These are phyloP conservation scores for Esteya vermicola DNA, from an alignment of 2,329 filamentous ascomycete genomes.

Conservation along the genomic window DNA sequence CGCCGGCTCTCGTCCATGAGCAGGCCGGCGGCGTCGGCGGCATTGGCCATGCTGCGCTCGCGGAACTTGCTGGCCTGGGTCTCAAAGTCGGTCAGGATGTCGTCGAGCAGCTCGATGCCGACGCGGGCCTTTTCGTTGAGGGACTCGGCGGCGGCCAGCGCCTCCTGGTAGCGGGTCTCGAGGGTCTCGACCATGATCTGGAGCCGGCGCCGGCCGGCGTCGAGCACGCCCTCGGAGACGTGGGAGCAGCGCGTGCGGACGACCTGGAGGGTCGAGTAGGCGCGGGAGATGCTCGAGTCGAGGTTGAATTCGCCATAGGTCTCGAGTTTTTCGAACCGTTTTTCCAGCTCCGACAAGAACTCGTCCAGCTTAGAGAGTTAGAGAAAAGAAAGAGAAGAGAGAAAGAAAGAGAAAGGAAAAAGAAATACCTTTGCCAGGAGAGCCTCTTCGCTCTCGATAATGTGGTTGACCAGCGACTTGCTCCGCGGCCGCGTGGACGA, in stretches of 20 bases:
- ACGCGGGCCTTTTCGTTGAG: slow-evolving; percentile 85
- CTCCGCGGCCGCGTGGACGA: slow-evolving; percentile 39
- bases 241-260: slow-evolving; percentile 81
- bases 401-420: no score
- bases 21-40: slow-evolving; percentile 51
- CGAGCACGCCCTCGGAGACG: slow-evolving; percentile 80
- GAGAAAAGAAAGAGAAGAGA: background rate
- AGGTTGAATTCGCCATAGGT: slow-evolving; percentile 71
- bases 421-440: slow-evolving; percentile 38
- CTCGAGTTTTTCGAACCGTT: slow-evolving; percentile 77
- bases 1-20: slow-evolving; percentile 67
- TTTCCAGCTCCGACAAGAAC: slow-evolving; percentile 75
- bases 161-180: slow-evolving; percentile 76
- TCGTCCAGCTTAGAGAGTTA: slow-evolving; percentile 71
- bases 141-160: slow-evolving; percentile 68
- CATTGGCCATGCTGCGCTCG: slow-evolving; percentile 56
- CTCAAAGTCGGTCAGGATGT: slow-evolving; percentile 76
- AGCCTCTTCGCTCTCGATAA: slow-evolving; percentile 49
- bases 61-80: slow-evolving; percentile 64
- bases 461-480: slow-evolving; percentile 43
- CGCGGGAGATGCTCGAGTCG: slow-evolving; percentile 70
- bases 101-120: slow-evolving; percentile 74
- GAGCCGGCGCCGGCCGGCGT: slow-evolving; percentile 68
- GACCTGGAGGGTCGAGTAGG: slow-evolving; percentile 72
- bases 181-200: slow-evolving; percentile 87